phyloP scores from a whole-genome alignment of 2,329 filamentous ascomycete species.

The Claviceps purpurea region DNA sequence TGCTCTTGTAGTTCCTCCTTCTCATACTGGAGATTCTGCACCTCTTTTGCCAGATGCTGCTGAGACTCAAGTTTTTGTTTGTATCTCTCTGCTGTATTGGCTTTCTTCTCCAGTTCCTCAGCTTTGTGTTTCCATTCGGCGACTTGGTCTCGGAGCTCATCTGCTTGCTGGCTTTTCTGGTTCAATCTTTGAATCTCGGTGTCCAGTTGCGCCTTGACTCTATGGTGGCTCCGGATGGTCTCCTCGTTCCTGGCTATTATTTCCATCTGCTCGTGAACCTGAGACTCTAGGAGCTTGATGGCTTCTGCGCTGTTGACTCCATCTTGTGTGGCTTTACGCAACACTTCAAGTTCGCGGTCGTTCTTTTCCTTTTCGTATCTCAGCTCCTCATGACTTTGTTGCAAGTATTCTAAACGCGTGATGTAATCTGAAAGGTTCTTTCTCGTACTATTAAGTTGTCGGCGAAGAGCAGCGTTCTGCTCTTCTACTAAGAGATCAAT shows the following conservation, averaged over 20 bases:
- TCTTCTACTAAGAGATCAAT: conserved; percentile 44
- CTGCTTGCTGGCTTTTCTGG: conserved; percentile 32
- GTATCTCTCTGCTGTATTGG: conserved; percentile 48
- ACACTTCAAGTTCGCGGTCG: conserved; percentile 37
- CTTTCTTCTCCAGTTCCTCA: conserved; percentile 45
- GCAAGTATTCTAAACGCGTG: conserved; percentile 44
- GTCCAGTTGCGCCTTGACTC: conserved; percentile 39
- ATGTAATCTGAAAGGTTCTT: conserved; percentile 46
- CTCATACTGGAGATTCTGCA: conserved; percentile 40
- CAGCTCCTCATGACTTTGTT: conserved; percentile 50
- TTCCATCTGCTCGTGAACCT: conserved; percentile 53
- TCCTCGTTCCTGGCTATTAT: conserved; percentile 56
- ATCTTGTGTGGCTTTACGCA: conserved; percentile 36
- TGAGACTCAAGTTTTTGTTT: conserved; percentile 49
- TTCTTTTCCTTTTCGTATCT: conserved; percentile 49
- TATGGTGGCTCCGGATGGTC: conserved; percentile 22
- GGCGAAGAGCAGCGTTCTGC: conserved; percentile 35
- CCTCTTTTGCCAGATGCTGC: conserved; percentile 41
- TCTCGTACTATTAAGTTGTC: conserved; percentile 37
- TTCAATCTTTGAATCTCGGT: conserved; percentile 36
- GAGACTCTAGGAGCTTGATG: conserved; percentile 40
- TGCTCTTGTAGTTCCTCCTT: conserved; percentile 39
- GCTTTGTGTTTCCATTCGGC: conserved; percentile 45
- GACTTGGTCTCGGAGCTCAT: conserved; percentile 44
- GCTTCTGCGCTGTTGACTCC: conserved; percentile 37